phyloP scores from a whole-genome alignment of 495 filamentous ascomycete species.

The Penicillium angulare region DNA sequence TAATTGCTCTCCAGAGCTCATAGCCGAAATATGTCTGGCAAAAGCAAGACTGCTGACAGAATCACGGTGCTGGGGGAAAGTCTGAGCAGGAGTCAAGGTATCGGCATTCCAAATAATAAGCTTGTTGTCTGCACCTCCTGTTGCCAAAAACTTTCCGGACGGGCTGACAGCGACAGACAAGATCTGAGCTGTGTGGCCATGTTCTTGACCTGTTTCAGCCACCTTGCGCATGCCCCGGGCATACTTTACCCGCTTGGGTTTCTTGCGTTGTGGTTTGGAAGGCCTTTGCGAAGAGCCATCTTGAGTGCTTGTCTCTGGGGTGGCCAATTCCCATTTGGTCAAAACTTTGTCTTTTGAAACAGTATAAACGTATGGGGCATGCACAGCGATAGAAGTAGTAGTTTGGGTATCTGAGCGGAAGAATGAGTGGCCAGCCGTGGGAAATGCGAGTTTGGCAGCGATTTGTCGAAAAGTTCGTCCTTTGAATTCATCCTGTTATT shows the following conservation, averaged over 20 bases:
- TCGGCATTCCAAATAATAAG: conserved; percentile 84
- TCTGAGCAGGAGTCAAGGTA: conserved; percentile 70
- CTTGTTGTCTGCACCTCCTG: conserved; percentile 77
- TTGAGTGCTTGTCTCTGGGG: conserved; percentile 28
- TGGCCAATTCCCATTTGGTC: conserved; percentile 79
- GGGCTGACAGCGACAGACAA: conserved; percentile 80
- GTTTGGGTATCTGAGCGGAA: conserved; percentile 74
- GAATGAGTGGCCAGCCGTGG: conserved; percentile 58
- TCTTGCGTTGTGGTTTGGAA: conserved; percentile 61
- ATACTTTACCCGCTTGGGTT: conserved; percentile 68
- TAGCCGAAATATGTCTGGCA: conserved; percentile 66
- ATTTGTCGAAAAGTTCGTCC: conserved; percentile 81
- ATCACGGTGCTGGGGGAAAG: conserved; percentile 91
- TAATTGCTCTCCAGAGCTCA: conserved; percentile 69
- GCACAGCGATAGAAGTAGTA: conserved; percentile 77
- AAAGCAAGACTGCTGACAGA: conserved; percentile 82
- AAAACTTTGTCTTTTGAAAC: conserved; percentile 81
- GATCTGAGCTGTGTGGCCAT: conserved; percentile 75
- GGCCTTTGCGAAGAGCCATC: conserved; percentile 62
- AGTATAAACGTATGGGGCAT: conserved; percentile 78
- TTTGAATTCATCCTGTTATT: conserved; percentile 72
- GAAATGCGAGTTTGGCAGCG: conserved; percentile 65
- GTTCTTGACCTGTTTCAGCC: conserved; percentile 58
- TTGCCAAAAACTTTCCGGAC: conserved; percentile 86
- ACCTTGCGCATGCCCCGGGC: conserved; percentile 63